Evolutionary conservation across 2,329 filamentous ascomycete species (phyloP).

Genomic region (Colletotrichum orbiculare): DNA sequence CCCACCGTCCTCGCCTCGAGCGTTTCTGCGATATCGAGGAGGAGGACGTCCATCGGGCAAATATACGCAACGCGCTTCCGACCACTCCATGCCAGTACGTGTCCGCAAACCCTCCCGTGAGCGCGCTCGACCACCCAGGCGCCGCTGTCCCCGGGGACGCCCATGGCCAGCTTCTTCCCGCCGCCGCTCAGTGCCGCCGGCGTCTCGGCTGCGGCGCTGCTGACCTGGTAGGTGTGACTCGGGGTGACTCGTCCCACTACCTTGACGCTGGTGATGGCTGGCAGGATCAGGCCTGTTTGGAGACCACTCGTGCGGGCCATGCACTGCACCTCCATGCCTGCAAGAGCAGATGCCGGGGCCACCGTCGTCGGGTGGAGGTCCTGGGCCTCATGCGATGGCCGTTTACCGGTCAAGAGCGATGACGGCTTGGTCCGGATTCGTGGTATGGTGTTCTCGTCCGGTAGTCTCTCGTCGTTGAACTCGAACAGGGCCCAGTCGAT

Average conservation of each 20-base stretch:
- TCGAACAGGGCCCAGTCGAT: slow-evolving; percentile 96
- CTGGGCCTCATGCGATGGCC: slow-evolving; percentile 42
- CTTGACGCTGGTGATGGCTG: slow-evolving; percentile 84
- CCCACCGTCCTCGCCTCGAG: slow-evolving; percentile 77
- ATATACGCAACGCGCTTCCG: slow-evolving; percentile 88
- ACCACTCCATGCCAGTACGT: slow-evolving; percentile 88
- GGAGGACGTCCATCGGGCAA: slow-evolving; percentile 91
- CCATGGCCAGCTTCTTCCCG: slow-evolving; percentile 55
- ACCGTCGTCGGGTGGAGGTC: slow-evolving; percentile 67
- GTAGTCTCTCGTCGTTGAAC: slow-evolving; percentile 77
- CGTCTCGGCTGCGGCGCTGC: slow-evolving; percentile 46
- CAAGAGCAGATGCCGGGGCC: slow-evolving; percentile 70
- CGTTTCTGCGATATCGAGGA: slow-evolving; percentile 86
- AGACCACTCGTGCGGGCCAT: slow-evolving; percentile 88
- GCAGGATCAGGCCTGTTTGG: slow-evolving; percentile 81
- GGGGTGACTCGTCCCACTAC: slow-evolving; percentile 86
- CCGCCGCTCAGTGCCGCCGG: slow-evolving; percentile 25
- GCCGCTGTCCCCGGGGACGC: slow-evolving; percentile 88
- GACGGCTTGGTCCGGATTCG: slow-evolving; percentile 28
- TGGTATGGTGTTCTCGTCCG: slow-evolving; percentile 78
- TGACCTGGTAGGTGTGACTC: slow-evolving; percentile 75
- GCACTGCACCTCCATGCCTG: slow-evolving; percentile 85
- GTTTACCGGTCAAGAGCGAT: slow-evolving; percentile 22
- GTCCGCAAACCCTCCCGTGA: slow-evolving; percentile 84
- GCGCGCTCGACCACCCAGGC: slow-evolving; percentile 90